A percentile compares a stretch with the other conserved stretches of the same genome.
These are phyloP conservation scores for Golovinomyces cichoracearum DNA, from an alignment of 2,329 filamentous ascomycete genomes.

Conservation along the genomic window DNA sequence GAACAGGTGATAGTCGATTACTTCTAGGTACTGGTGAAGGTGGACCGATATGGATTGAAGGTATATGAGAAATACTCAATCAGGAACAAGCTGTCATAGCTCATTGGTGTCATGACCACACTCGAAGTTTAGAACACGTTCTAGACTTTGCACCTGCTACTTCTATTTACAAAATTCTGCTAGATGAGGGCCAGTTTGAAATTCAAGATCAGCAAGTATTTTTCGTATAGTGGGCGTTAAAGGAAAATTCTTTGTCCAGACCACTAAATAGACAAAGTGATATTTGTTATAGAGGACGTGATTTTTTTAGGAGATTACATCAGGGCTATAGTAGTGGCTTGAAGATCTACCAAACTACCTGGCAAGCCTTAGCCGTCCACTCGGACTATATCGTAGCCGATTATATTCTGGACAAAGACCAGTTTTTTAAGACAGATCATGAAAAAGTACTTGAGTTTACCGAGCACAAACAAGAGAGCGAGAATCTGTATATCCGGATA, in stretches of 20 bases:
- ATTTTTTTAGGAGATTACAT: constrained; percentile 83
- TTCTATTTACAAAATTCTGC: constrained; percentile 39
- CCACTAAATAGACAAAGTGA: constrained; percentile 60
- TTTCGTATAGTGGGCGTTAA: constrained; percentile 31
- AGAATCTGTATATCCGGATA: constrained; percentile 47
- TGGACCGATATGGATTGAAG: constrained; percentile 39
- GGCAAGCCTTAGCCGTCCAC: constrained; percentile 42
- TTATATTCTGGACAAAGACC: constrained; percentile 78
- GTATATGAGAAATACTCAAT: constrained; percentile 36
- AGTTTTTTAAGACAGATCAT: constrained; percentile 44
- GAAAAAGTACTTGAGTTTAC: constrained; percentile 61
- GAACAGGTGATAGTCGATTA: constrained; percentile 44
- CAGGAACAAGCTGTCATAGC: constrained; percentile 55
- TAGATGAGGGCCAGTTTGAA: constrained; percentile 23
- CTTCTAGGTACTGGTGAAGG: constrained; percentile 80
- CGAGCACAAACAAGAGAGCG: constrained; percentile 49
- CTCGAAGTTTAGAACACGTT: constrained; percentile 48
- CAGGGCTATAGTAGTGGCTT: constrained; percentile 65
- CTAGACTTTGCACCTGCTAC: constrained; percentile 34
- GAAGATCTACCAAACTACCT: constrained; percentile 50
- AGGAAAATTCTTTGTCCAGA: constrained; percentile 43
- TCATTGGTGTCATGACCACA: constrained; percentile 82
- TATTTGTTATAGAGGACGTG: constrained; percentile 53
- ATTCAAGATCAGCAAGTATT: constrained; percentile 31
- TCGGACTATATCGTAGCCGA: constrained; percentile 32